Evolutionary conservation across 2,329 filamentous ascomycete species (phyloP), one percentile per base, ranked within the genome.

Genomic region (Botrytis sinoallii): DNA sequence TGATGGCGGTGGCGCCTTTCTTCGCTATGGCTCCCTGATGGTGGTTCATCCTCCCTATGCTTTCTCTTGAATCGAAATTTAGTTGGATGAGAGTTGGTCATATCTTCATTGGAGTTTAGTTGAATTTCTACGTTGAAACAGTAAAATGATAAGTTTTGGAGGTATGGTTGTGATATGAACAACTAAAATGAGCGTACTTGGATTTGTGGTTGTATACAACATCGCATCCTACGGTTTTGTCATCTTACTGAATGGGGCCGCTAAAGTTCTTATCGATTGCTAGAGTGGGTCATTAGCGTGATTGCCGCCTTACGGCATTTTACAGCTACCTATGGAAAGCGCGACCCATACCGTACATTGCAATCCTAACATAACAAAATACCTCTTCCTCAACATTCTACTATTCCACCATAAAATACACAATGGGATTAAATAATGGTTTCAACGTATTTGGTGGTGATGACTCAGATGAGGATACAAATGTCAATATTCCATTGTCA

Each of bases 371-470:
- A 55, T 55, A 55, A 16, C 25, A 29, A 55, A 55, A 29, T 55
- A 18, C 52, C 52, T 29, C 52, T 29, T 55, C 52, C 29, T 55
- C 52, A 55, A 55, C n/a, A 55, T 55, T 55, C 14, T 29, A 55
- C 52, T 55, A 55, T 18, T 29, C 52, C n/a, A 29, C 5, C n/a
- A 29, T 18, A 29, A n/a, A 55, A 7, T 6, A 55, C 52, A 18
- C n/a, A 55, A 55, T 75, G n/a, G 82, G 82, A 8, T 83, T 88
- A 70, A 85, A 85, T 32, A 87, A 86, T 77, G 90, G 90, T 69
- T 85, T 92, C 57, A 92, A 88, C 1, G 85, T 89, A 75, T 90
- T 92, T 77, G 88, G 88, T 75, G 87, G 87, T 75, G 86, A 86
- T 75, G 86, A 88, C 77, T 88, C 86, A 1, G 89, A 90, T 75